These are phyloP conservation scores for Umbelopsis sp. DNA, from an alignment of 371 early-diverging fungal species.

Conservation along the genomic window DNA sequence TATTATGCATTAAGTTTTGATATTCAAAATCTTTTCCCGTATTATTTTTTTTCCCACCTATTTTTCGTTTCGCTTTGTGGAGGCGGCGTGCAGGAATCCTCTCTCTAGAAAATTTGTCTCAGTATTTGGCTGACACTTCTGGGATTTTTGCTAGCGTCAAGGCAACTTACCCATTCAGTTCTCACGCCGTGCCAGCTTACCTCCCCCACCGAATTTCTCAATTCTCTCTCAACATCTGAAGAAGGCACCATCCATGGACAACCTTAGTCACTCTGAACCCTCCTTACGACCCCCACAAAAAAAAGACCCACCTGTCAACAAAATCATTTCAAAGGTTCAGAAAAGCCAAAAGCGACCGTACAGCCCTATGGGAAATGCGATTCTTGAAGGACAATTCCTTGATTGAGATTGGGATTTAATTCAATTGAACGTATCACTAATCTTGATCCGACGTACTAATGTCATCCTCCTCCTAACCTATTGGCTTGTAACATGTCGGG, in stretches of 20 bases:
- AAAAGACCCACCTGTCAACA: slow-evolving; percentile 8
- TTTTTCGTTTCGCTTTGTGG: neutral
- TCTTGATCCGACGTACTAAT: too few relatives aligned
- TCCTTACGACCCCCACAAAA: neutral
- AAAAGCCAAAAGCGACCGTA: neutral
- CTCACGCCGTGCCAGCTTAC: slow-evolving; percentile 5
- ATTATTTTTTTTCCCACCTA: neutral
- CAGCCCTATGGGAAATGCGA: slow-evolving; percentile 13
- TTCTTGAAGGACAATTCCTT: slow-evolving; percentile 9
- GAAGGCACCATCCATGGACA: neutral
- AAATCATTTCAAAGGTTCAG: neutral
- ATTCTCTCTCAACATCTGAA: neutral
- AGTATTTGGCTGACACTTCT: slow-evolving; percentile 11
- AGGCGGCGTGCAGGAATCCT: neutral
- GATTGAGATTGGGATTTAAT: neutral
- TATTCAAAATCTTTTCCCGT: neutral
- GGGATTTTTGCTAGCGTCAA: neutral
- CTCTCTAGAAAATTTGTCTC: neutral
- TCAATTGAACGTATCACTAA: too few relatives aligned
- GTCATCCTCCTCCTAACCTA: too few relatives aligned
- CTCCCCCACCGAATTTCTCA: neutral
- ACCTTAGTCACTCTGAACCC: neutral
- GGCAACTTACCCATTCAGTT: slow-evolving; percentile 13
- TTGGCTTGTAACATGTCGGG: too few relatives aligned
- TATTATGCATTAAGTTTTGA: too few relatives aligned